phyloP scores from a whole-genome alignment of 2,329 filamentous ascomycete species.

The Diaporthe ilicicola region DNA sequence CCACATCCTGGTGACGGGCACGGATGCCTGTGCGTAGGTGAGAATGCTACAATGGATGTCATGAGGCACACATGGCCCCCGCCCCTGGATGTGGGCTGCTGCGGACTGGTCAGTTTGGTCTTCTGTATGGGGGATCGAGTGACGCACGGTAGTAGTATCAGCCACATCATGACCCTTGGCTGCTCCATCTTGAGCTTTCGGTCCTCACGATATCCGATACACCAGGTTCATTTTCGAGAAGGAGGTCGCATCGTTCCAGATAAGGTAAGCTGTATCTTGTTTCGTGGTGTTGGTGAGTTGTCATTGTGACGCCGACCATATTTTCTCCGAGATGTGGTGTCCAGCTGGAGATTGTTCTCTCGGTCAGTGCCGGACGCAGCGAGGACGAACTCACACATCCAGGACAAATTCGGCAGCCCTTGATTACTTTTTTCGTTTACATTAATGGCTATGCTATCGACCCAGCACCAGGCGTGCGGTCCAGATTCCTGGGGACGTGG shows the following conservation, averaged over 20 bases:
- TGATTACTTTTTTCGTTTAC: constrained; percentile 1
- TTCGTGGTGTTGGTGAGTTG: not conserved
- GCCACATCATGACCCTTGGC: constrained; percentile 20
- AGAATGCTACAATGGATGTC: constrained; percentile 17
- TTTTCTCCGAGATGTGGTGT: not conserved
- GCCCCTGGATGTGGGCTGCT: constrained; percentile 6
- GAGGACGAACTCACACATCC: not conserved
- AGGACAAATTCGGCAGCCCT: constrained; percentile 3
- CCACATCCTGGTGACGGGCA: constrained; percentile 18
- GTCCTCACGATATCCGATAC: constrained; percentile 15
- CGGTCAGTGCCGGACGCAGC: not conserved
- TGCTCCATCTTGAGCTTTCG: constrained; percentile 4
- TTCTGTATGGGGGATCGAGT: constrained; percentile 15
- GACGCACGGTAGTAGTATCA: constrained; percentile 20
- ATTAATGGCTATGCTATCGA: constrained; percentile 14
- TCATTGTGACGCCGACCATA: not conserved
- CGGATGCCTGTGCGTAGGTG: constrained; percentile 14
- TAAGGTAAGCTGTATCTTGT: constrained; percentile 5
- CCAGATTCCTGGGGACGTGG: constrained; percentile 5
- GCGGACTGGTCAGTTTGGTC: constrained; percentile 13
- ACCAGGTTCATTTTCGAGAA: not conserved
- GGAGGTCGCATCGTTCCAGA: constrained; percentile 13
- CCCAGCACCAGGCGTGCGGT: constrained; percentile 9
- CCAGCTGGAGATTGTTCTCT: constrained; percentile 10
- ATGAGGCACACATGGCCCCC: constrained; percentile 3